Conservation (phyloP, 2,329 filamentous ascomycete species). For the Coccinonectria pachysandricola region DNA sequence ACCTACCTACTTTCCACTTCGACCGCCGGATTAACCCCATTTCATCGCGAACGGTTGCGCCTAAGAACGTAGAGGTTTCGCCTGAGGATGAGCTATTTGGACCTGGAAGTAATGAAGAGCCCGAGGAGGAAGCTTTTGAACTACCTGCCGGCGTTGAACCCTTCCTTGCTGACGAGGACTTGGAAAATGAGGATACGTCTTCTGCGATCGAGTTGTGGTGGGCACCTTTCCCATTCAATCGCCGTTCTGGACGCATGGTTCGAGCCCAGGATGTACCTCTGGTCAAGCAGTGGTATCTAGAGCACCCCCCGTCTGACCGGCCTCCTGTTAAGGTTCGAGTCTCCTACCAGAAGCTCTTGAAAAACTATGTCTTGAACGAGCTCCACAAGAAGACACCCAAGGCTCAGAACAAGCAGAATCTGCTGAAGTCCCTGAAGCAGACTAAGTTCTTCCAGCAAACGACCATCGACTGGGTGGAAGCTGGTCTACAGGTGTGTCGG, state of each 20-base stretch:
- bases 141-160: constrained; percentile 72
- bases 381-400: constrained; percentile 93
- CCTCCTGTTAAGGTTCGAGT: constrained; percentile 96
- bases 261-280: constrained; percentile 93
- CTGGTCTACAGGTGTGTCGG: constrained; percentile 92
- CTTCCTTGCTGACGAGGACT: constrained; percentile 79
- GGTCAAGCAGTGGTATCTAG: constrained; percentile 96
- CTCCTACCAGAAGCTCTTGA: constrained; percentile 95
- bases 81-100: constrained; percentile 95
- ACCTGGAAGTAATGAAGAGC: constrained; percentile 58
- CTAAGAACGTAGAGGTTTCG: constrained; percentile 84
- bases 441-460: constrained; percentile 99
- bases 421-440: constrained; percentile 80
- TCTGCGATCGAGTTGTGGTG: constrained; percentile 94
- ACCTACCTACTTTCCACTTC: constrained; percentile 92
- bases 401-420: constrained; percentile 86
- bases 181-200: constrained; percentile 82
- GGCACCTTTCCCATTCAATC: constrained; percentile 94
- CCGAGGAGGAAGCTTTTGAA: constrained; percentile 74
- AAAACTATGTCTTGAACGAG: constrained; percentile 93
- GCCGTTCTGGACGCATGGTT: constrained; percentile 90
- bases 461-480: constrained; percentile 98
- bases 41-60: constrained; percentile 84
- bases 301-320: constrained; percentile 75
- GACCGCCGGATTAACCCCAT: constrained; percentile 97